These are phyloP conservation scores for Metahyphopichia silvanorum DNA, from an alignment of 805 yeast species.

Conservation along the genomic window DNA sequence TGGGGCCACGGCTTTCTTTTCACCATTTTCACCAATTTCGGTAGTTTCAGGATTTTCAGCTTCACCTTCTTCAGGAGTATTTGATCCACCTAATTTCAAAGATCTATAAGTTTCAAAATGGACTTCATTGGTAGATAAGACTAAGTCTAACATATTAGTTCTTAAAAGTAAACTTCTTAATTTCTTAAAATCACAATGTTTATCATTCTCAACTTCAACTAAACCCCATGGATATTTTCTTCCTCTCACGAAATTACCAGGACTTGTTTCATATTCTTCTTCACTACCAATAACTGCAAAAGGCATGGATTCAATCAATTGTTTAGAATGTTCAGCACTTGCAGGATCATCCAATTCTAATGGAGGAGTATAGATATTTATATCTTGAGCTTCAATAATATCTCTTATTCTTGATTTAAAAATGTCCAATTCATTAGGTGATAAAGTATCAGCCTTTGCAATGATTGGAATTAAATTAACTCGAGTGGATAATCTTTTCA, in stretches of 20 bases:
- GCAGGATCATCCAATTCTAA: conserved; percentile 72
- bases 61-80: conserved; percentile 29
- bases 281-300: conserved; percentile 81
- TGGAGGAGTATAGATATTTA: conserved; percentile 81
- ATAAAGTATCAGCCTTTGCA: conserved; percentile 83
- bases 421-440: conserved; percentile 62
- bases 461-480: conserved; percentile 88
- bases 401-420: conserved; percentile 78
- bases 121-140: conserved; percentile 73
- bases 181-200: conserved; percentile 81
- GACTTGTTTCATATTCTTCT: conserved; percentile 58
- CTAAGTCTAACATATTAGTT: conserved; percentile 79
- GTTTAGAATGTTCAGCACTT: conserved; percentile 76
- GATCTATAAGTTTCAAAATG: conserved; percentile 82
- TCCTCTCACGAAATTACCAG: conserved; percentile 68
- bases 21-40: conserved; percentile 24
- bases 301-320: conserved; percentile 80
- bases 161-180: conserved; percentile 75
- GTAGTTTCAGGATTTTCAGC: conserved; percentile 22
- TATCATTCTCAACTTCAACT: conserved; percentile 83
- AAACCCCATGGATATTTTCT: conserved; percentile 90
- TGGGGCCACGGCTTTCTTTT: conserved; percentile 22
- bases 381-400: conserved; percentile 79
- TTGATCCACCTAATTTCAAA: conserved; percentile 52
- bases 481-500: conserved; percentile 77